Evolutionary conservation across 805 yeast species (phyloP).

Genomic region (Metschnikowia anglica): DNA sequence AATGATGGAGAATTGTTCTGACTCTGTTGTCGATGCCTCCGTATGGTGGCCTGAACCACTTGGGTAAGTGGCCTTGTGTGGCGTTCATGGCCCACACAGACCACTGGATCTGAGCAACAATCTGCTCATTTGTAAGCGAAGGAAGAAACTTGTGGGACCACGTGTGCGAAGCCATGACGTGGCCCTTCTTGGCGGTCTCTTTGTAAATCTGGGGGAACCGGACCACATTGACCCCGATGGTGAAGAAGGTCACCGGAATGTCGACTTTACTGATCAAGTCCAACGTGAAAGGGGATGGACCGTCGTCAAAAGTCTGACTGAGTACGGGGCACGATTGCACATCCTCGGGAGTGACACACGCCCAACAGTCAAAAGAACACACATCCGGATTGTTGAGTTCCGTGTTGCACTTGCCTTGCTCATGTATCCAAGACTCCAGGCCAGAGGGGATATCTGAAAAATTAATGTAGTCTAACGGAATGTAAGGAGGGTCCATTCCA

Average conservation of each 20-base stretch:
- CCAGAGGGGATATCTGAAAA: constrained; percentile 48
- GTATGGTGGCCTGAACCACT: constrained; percentile 95
- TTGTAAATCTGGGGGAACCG: constrained; percentile 71
- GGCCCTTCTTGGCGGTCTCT: constrained; percentile 59
- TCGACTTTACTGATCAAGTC: constrained; percentile 53
- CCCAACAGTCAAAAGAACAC: constrained; percentile 85
- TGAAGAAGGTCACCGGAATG: constrained; percentile 72
- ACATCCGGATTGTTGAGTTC: constrained; percentile 41
- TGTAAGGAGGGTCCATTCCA: constrained; percentile 80
- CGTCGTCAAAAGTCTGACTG: constrained; percentile 93
- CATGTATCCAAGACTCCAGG: constrained; percentile 40
- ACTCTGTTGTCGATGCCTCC: constrained; percentile 92
- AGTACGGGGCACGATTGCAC: constrained; percentile 69
- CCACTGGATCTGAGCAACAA: constrained; percentile 92
- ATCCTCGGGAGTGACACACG: constrained; percentile 76
- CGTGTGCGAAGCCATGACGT: constrained; percentile 82
- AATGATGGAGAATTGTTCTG: constrained; percentile 71
- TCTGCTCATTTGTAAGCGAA: constrained; percentile 68
- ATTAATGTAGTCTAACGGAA: constrained; percentile 72
- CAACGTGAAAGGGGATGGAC: constrained; percentile 77
- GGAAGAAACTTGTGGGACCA: constrained; percentile 93
- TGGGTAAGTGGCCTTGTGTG: constrained; percentile 81
- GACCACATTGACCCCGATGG: constrained; percentile 78
- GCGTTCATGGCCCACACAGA: constrained; percentile 98
- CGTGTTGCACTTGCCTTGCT: constrained; percentile 58